These are phyloP conservation scores for Metschnikowia colocasiae DNA, from an alignment of 805 yeast genomes.

Conservation along the genomic window DNA sequence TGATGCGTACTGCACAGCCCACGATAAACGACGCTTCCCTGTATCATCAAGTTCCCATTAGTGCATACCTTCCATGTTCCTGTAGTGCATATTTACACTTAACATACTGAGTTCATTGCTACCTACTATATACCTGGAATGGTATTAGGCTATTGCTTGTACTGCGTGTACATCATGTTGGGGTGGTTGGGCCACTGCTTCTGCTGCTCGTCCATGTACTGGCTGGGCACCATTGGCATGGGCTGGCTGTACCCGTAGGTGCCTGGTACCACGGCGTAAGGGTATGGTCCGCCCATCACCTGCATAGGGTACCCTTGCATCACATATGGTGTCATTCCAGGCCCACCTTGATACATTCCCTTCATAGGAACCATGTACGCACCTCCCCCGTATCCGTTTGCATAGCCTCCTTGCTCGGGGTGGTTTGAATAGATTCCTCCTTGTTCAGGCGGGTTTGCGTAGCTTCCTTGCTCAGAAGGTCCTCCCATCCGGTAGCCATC, in stretches of 20 bases:
- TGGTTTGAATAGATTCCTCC: too few relatives aligned
- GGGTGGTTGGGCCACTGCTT: not conserved
- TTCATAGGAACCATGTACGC: not conserved
- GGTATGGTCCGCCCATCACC: conserved; percentile 1
- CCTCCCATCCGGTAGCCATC: not conserved
- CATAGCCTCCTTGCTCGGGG: not conserved
- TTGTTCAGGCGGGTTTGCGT: too few relatives aligned
- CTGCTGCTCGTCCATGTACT: not conserved
- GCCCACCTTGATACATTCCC: conserved; percentile 1
- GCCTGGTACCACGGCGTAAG: not conserved
- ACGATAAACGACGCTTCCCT: too few relatives aligned
- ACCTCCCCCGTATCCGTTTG: not conserved
- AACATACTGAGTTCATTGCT: too few relatives aligned
- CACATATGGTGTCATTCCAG: not conserved
- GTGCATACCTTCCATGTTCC: too few relatives aligned
- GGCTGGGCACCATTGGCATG: conserved; percentile 1
- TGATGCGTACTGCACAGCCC: not conserved
- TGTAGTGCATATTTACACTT: too few relatives aligned
- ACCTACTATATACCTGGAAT: too few relatives aligned
- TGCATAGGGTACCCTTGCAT: conserved; percentile 2
- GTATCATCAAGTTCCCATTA: too few relatives aligned
- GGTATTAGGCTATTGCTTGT: not conserved
- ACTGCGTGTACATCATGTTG: conserved; percentile 1
- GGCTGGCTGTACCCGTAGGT: not conserved
- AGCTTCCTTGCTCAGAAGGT: not conserved